phyloP scores from a whole-genome alignment of 1,284 basidiomycete genomes.

The Leccinum pallidistipes region DNA sequence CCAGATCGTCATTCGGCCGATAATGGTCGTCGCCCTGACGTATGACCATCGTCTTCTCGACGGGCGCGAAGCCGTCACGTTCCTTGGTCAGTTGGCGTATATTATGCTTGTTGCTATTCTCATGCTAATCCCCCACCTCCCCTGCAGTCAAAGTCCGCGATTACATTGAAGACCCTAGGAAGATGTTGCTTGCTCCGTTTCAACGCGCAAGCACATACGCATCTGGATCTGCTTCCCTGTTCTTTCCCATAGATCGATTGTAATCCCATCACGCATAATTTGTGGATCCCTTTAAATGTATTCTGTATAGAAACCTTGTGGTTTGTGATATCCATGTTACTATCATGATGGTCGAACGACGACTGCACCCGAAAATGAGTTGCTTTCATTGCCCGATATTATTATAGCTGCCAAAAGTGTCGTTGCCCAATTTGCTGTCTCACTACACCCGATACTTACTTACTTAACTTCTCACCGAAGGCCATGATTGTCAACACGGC shows the following conservation, averaged over 20 bases:
- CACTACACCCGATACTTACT: too few relatives aligned
- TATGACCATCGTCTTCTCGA: conserved; percentile 97
- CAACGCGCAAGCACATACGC: conserved; percentile 6
- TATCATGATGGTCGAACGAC: too few relatives aligned
- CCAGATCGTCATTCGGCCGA: conserved; percentile 93
- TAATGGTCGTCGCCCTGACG: conserved; percentile 94
- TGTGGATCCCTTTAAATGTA: conserved; percentile 1
- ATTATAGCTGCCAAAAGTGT: too few relatives aligned
- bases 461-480: not conserved
- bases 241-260: conserved; percentile 2
- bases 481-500: too few relatives aligned
- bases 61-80: conserved; percentile 95
- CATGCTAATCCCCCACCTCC: conserved; percentile 29
- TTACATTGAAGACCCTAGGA: conserved; percentile 57
- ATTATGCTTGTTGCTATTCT: conserved; percentile 1
- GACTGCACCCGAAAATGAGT: too few relatives aligned
- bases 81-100: conserved; percentile 75
- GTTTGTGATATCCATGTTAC: conserved; percentile 1
- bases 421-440: too few relatives aligned
- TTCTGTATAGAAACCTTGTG: conserved; percentile 5
- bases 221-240: conserved; percentile 1
- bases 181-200: conserved; percentile 49
- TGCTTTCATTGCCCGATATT: too few relatives aligned
- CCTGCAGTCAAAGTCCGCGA: conserved; percentile 59
- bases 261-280: conserved; percentile 18